phyloP scores from a whole-genome alignment of 306 rosid species.

The Astragalus membranaceus region DNA sequence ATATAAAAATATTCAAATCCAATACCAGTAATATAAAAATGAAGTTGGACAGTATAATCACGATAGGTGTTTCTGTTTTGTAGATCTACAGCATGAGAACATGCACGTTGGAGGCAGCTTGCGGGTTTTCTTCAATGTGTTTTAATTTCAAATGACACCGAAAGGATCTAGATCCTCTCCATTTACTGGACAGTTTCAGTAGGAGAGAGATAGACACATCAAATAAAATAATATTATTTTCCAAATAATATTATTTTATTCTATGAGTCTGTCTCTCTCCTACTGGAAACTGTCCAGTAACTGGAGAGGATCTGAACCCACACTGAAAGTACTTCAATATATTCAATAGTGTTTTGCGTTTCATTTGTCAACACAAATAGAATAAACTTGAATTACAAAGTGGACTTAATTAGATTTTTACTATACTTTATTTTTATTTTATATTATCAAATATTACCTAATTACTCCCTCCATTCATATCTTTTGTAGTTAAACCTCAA shows the following conservation, averaged over 20 bases:
- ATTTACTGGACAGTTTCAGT: no score
- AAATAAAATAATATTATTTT: no score
- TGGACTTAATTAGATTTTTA: neutral
- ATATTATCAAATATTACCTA: neutral
- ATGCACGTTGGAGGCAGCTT: slow-evolving; percentile 38
- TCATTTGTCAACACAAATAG: slow-evolving; percentile 16
- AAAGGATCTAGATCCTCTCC: no score
- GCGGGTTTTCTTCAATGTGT: slow-evolving; percentile 24
- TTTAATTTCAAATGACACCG: neutral
- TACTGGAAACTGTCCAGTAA: no score
- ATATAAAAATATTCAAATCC: neutral
- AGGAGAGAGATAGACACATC: no score
- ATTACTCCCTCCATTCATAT: no score
- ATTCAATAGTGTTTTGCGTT: neutral
- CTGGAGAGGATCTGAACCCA: no score
- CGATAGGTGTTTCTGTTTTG: slow-evolving; percentile 18
- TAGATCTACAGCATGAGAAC: slow-evolving; percentile 37
- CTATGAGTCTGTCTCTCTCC: no score
- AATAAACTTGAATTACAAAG: neutral
- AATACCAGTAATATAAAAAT: neutral
- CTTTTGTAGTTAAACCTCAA: no score
- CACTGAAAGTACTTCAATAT: neutral
- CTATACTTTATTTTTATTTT: neutral
- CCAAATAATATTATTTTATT: no score
- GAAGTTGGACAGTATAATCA: slow-evolving; percentile 5